Base-by-base conservation (phyloP, 345 rosid species). In the Mangifera indica region DNA sequence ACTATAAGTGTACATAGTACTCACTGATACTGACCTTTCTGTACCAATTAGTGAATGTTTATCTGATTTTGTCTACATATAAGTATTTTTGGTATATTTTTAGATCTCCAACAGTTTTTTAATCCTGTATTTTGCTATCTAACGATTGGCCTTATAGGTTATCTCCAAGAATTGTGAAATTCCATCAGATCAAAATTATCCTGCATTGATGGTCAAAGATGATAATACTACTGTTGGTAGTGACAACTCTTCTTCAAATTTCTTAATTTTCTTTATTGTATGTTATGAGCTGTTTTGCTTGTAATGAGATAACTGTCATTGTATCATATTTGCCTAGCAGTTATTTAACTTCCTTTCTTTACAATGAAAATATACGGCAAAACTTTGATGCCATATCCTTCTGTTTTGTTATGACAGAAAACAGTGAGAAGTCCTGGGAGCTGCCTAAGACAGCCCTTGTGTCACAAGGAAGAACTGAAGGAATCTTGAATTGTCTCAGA, bases 121-220 rank as follows among this genome's bases (percentile, higher is more conserved):
- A 12, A 48, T 37, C 25, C 45, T 26, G 65, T 52, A 46, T 26
- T 21, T 42, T 42, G 57, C 65, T 55, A 24, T 69, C 14, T 24
- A 26, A 45, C 48, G 60, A 11, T 20, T 14, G 56, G 51, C 53
- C 73, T 76, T 67, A 65, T 89, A 93, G 98, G 90, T 89, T 17
- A 49, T 93, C 80, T 64, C 92, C 3, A 87, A 85, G 80, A 86
- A 85, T 34, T 56, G 72, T 56, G 75, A 40, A 71, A 64, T 81
- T 71, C 74, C 72, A 68, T 26, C 24, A 14, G 25, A 74, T 59
- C 79, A 61, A 51, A 80, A 69, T 60, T 20, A 56, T 77, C 69
- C 78, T 70, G 77, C 77, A 20, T 77, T 72, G 53, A 52, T 49
- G 29, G 70, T 57, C 51, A 67, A 67, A 68, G 69, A 52, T 71